Evolutionary conservation across 2,329 filamentous ascomycete genomes (phyloP), one percentile per base, ranked within the genome.

Genomic region (Apiospora pterosperma): DNA sequence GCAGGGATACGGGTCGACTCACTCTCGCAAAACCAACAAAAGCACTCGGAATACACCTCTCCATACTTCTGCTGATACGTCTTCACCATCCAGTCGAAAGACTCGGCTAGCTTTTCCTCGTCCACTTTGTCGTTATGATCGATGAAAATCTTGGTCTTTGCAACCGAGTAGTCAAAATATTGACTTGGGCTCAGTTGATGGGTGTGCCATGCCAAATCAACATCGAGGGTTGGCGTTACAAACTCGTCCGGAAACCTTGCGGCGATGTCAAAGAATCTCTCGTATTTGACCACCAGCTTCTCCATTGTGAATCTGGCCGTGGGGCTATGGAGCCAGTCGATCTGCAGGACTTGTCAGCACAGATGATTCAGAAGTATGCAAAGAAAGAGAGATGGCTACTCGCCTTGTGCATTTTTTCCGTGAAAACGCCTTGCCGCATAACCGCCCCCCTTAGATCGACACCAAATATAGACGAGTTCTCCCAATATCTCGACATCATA

Each of bases 61-160:
- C 80, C 77, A 67, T 85, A 92, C 23, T 79, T 77, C 38, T 85
- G 84, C 69, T 90, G 85, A 73, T 93, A 95, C 2, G 76, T 79
- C 69, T 88, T 88, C 71, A 82, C 85, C 0, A 92, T 95, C 84
- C 85, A 91, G 71, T 88, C 85, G 72, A 94, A 94, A 12, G 82
- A 81, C 5, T 81, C 80, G 61, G 85, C 85, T 19, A 95, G 83
- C 44, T 80, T 81, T 11, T 78, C 79, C 70, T 92, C 88, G 55
- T 88, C 86, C 28, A 95, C 86, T 76, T 93, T 93, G 79, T 95
- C 92, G 75, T 94, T 89, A 72, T 95, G 92, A 72, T 93, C 87
- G 69, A 93, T 84, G 71, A 92, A 92, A 52, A 83, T 85, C 4
- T 65, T 67, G 0, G 81, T 82, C 19, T 73, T 72, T 0, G 61